These are phyloP conservation scores for Hypoxylon fuscum DNA, from an alignment of 495 filamentous ascomycete species.

Conservation along the genomic window DNA sequence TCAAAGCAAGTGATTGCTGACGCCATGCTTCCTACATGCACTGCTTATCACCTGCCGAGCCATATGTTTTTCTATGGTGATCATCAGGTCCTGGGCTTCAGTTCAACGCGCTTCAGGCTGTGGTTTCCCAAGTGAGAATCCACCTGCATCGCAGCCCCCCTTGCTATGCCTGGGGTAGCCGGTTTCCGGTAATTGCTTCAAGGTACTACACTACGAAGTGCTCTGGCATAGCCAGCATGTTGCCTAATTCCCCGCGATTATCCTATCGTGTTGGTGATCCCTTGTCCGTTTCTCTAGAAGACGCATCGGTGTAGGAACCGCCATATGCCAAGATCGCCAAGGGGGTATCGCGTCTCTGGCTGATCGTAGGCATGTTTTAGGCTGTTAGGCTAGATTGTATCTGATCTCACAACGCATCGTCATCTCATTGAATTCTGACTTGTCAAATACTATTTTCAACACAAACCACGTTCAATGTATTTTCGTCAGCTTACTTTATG, in stretches of 20 bases:
- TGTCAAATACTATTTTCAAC: not conserved
- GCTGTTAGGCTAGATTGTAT: not conserved
- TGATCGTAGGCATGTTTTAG: constrained; percentile 1
- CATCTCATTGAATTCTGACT: constrained; percentile 1
- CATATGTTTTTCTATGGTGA: constrained; percentile 9
- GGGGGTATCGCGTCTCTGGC: not conserved
- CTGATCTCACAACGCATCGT: not conserved
- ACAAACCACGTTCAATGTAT: not conserved
- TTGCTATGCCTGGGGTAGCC: not conserved
- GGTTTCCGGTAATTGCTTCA: constrained; percentile 1
- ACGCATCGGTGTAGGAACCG: constrained; percentile 3
- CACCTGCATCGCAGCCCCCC: not conserved
- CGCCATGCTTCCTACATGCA: constrained; percentile 19
- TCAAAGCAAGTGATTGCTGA: constrained; percentile 22
- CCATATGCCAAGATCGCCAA: not conserved
- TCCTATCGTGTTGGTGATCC: constrained; percentile 5
- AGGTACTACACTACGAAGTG: not conserved
- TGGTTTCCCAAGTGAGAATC: not conserved
- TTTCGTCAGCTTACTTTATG: not conserved
- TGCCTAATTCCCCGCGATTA: constrained; percentile 1
- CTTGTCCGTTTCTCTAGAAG: not conserved
- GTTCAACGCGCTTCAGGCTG: not conserved
- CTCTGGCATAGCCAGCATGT: not conserved
- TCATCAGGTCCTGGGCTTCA: constrained; percentile 6
- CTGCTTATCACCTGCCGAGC: constrained; percentile 18